These are phyloP conservation scores for Psilocybe sp. DNA, from an alignment of 768 basidiomycete genomes.

Conservation along the genomic window DNA sequence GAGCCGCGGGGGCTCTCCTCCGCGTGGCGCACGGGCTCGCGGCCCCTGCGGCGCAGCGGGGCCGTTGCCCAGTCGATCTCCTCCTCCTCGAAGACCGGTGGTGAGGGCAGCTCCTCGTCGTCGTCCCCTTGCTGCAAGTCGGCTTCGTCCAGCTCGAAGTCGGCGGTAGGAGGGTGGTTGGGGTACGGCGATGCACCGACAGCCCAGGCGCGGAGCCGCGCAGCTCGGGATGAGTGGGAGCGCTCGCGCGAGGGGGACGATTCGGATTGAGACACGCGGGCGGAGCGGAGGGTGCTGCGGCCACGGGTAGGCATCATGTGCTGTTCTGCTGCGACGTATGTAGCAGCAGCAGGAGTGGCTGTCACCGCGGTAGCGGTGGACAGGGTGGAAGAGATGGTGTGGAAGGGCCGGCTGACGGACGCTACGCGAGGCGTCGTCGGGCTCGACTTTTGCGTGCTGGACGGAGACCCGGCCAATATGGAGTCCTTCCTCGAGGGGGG, in stretches of 20 bases:
- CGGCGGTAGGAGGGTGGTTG: no score
- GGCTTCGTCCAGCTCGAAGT: not conserved
- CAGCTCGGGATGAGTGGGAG: no score
- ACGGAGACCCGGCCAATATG: slow-evolving; percentile 42
- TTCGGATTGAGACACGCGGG: no score
- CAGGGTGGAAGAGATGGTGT: no score
- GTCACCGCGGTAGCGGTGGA: no score
- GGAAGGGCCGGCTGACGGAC: slow-evolving; percentile 9
- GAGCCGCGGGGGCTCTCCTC: slow-evolving; percentile 58
- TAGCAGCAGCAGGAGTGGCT: no score
- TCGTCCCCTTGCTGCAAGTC: not conserved
- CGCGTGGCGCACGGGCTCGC: slow-evolving; percentile 40
- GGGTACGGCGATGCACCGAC: no score
- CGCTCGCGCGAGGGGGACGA: no score
- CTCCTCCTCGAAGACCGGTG: slow-evolving; percentile 37
- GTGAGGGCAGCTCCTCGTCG: slow-evolving; percentile 32
- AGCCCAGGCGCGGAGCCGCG: no score
- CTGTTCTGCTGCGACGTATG: no score
- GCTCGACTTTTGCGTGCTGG: slow-evolving; percentile 29
- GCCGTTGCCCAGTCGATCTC: slow-evolving; percentile 8
- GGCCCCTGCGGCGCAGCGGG: slow-evolving; percentile 48
- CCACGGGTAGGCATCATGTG: no score
- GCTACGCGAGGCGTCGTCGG: slow-evolving; percentile 41
- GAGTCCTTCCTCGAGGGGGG: slow-evolving; percentile 25
- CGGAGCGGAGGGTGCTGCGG: no score